Conservation (phyloP, 352 stramenopile genomes). For the Pythium grandisporangium region DNA sequence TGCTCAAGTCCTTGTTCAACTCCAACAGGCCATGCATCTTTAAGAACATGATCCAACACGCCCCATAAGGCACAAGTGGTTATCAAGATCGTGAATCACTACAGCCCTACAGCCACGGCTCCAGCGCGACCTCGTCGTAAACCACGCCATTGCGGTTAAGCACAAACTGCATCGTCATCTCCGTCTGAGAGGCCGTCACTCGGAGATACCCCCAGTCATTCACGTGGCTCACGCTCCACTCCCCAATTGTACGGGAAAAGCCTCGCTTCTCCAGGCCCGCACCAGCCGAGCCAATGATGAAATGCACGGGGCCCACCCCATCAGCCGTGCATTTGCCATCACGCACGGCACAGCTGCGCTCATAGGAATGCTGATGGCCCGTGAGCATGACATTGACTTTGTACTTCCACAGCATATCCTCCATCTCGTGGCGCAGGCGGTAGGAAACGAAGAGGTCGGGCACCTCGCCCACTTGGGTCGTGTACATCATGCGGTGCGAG, state of each 20-base stretch:
- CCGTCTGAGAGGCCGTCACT: constrained; percentile 42
- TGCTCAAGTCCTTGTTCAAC: no score
- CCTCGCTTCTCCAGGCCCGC: constrained; percentile 27
- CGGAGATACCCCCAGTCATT: constrained; percentile 76
- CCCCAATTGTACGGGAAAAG: constrained; percentile 56
- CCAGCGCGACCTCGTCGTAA: constrained; percentile 67
- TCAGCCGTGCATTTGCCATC: constrained; percentile 11
- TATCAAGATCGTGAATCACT: no score
- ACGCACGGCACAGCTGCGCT: constrained; percentile 18
- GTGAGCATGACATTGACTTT: constrained; percentile 18
- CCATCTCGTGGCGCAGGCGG: constrained; percentile 8
- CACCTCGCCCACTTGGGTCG: constrained; percentile 9
- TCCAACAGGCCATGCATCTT: no score
- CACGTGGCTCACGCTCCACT: constrained; percentile 74
- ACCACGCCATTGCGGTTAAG: constrained; percentile 73
- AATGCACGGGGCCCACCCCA: constrained; percentile 16
- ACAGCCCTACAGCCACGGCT: no score
- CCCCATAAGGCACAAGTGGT: no score
- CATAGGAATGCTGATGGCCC: constrained; percentile 24
- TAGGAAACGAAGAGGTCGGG: constrained; percentile 10
- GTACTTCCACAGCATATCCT: constrained; percentile 15
- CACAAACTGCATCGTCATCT: constrained; percentile 70
- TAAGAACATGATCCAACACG: no score
- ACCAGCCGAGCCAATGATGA: constrained; percentile 38
- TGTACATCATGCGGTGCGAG: constrained; percentile 21